Percentiles rank a stretch among this genome's conserved stretches.
phyloP scores from a whole-genome alignment of 768 basidiomycete species.

The Leccinum rimulosum region DNA sequence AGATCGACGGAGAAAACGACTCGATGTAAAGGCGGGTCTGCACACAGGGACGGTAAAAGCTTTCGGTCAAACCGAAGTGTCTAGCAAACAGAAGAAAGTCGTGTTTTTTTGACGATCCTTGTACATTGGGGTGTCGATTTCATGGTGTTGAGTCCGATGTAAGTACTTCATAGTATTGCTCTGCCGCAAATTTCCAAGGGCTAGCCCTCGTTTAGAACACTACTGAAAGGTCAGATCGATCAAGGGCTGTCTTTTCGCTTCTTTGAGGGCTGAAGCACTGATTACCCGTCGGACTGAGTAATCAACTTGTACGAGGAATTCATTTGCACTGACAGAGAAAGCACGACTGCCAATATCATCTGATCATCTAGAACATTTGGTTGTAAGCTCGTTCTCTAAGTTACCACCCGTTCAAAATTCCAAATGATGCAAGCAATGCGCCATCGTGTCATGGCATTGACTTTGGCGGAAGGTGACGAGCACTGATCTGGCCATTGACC shows the following conservation, averaged over 20 bases:
- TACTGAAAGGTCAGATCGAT: not conserved
- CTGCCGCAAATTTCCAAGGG: too few relatives aligned
- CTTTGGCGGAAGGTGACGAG: too few relatives aligned
- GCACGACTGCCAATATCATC: too few relatives aligned
- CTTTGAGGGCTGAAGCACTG: not conserved
- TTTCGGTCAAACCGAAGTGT: conserved; percentile 12
- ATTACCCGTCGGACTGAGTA: not conserved
- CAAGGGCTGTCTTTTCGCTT: not conserved
- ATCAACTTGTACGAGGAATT: not conserved
- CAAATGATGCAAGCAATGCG: too few relatives aligned
- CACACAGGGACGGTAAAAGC: conserved; percentile 33
- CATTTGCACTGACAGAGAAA: not conserved
- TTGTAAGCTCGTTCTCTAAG: too few relatives aligned
- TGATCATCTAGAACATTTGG: too few relatives aligned
- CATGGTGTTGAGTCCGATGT: not conserved
- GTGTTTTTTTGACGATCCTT: conserved; percentile 41
- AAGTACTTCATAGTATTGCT: not conserved
- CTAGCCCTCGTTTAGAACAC: not conserved
- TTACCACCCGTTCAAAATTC: too few relatives aligned
- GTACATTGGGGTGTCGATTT: too few relatives aligned
- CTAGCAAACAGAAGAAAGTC: conserved; percentile 41
- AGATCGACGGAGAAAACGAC: conserved; percentile 40
- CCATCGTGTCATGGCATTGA: too few relatives aligned
- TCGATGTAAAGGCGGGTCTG: conserved; percentile 44
- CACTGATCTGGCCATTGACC: too few relatives aligned